Conservation (phyloP, 148 eudicot species). For the Rhododendron griersonianum region DNA sequence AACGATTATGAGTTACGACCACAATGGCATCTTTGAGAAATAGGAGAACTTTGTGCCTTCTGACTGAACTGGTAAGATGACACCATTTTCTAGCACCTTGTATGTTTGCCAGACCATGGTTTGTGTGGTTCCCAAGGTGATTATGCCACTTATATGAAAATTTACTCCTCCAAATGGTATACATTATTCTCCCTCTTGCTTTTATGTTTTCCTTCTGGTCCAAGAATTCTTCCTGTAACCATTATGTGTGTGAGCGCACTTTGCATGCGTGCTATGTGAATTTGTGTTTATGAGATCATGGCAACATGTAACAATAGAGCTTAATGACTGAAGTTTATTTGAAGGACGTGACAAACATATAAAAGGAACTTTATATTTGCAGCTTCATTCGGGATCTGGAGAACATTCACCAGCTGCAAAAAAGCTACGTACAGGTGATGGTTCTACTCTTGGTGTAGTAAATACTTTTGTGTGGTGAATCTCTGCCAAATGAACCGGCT, state of each 20-base stretch:
- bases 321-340: background rate
- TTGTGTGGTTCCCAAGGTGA: background rate
- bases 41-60: background rate
- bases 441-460: slow-evolving; percentile 7
- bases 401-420: slow-evolving; percentile 60
- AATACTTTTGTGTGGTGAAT: background rate
- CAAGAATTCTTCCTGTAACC: background rate
- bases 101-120: background rate
- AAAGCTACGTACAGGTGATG: slow-evolving; percentile 56
- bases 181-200: background rate
- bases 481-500: slow-evolving; percentile 12
- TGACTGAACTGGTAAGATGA: background rate
- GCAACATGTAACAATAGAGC: background rate
- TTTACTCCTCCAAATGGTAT: background rate
- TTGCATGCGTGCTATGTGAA: background rate
- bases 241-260: too few species aligned
- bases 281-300: background rate
- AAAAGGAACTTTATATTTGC: slow-evolving; percentile 25
- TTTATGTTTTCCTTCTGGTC: background rate
- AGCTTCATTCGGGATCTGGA: slow-evolving; percentile 83
- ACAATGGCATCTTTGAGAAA: background rate
- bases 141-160: background rate
- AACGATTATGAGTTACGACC: background rate
- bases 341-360: background rate
- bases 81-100: background rate